phyloP scores from a whole-genome alignment of 148 eudicot genomes.

The Limonium bicolor region DNA sequence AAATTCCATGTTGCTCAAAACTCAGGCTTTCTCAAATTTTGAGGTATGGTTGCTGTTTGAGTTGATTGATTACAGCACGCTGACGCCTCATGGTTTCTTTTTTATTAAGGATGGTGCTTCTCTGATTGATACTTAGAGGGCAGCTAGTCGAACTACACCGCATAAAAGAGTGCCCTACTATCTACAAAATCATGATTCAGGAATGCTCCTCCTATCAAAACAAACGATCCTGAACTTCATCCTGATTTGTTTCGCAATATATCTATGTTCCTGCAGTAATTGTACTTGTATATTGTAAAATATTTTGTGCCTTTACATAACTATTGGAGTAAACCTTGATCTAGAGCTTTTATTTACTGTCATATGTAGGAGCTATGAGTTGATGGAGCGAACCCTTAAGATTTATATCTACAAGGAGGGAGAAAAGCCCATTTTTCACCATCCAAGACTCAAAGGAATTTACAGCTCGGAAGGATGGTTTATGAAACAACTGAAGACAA shows the following conservation, averaged over 20 bases:
- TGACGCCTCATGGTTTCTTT: too few relatives aligned
- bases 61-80: too few relatives aligned
- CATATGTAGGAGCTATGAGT: constrained; percentile 51
- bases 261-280: constrained; percentile 53
- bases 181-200: constrained; percentile 36
- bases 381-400: constrained; percentile 51
- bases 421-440: constrained; percentile 61
- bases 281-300: background rate
- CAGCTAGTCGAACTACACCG: too few relatives aligned
- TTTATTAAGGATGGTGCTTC: too few relatives aligned
- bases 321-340: background rate
- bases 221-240: constrained; percentile 24
- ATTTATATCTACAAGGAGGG: constrained; percentile 70
- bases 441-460: constrained; percentile 49
- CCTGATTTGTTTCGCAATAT: constrained; percentile 46
- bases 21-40: constrained; percentile 10
- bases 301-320: background rate
- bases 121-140: too few relatives aligned
- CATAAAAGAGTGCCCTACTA: constrained; percentile 42
- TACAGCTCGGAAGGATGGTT: constrained; percentile 91
- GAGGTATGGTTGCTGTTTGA: too few relatives aligned
- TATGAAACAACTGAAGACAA: constrained; percentile 51
- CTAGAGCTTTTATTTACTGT: background rate
- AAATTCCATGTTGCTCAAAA: constrained; percentile 28
- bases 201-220: constrained; percentile 27